Conservation (phyloP, 2,329 filamentous ascomycete species). For the Pseudogymnoascus pannorum region DNA sequence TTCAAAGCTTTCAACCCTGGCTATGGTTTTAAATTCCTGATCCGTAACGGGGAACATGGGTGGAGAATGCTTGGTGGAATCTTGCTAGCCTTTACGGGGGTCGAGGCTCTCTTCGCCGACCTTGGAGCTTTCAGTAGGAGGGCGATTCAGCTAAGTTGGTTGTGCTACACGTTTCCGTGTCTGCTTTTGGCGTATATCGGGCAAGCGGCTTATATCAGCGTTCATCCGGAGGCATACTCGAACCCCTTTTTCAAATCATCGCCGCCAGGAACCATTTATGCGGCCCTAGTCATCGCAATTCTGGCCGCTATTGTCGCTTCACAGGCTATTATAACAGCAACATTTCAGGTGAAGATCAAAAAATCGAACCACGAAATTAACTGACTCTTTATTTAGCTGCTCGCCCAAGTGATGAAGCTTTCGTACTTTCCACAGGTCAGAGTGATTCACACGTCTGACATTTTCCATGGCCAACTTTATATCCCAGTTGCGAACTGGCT, state of each 20-base stretch:
- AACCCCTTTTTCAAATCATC: conserved; percentile 70
- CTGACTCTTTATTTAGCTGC: too few species aligned
- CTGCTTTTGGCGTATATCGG: conserved; percentile 51
- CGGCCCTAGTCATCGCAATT: conserved; percentile 58
- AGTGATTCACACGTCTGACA: conserved; percentile 61
- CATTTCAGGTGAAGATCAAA: too few species aligned
- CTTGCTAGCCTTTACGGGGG: conserved; percentile 66
- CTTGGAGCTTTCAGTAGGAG: conserved; percentile 64
- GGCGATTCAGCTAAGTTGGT: conserved; percentile 68
- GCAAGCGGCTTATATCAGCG: conserved; percentile 67
- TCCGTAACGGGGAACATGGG: conserved; percentile 49
- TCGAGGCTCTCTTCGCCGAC: conserved; percentile 74
- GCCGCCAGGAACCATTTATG: conserved; percentile 62
- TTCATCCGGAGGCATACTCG: conserved; percentile 46
- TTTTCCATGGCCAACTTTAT: conserved; percentile 69
- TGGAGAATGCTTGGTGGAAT: conserved; percentile 65
- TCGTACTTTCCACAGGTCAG: conserved; percentile 70
- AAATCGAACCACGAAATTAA: too few species aligned
- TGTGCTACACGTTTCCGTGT: conserved; percentile 61
- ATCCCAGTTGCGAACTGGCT: conserved; percentile 72
- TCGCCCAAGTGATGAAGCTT: conserved; percentile 66
- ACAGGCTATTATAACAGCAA: conserved; percentile 70
- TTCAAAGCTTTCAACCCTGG: conserved; percentile 50
- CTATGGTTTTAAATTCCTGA: conserved; percentile 54
- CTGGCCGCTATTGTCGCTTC: conserved; percentile 68